Base-by-base conservation (phyloP, 257 asterid genomes). In the Capsicum pubescens region DNA sequence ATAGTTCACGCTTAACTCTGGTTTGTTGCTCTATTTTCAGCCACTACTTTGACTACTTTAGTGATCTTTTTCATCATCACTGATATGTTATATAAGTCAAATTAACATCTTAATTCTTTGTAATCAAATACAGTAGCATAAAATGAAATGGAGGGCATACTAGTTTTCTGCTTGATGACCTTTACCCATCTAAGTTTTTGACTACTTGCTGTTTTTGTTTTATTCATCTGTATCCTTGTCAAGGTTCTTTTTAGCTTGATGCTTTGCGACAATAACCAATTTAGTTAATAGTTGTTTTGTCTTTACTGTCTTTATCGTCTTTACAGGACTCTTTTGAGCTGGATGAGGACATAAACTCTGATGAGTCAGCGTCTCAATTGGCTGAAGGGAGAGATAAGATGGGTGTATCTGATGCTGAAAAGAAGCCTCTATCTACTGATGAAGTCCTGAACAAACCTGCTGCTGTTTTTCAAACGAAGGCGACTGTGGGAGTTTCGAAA, bases 321-420 rank as follows among this genome's bases (percentile, higher is more conserved):
- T 54, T 36, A 55, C 84, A 90, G 98, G 97, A 88, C 80, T 87
- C 72, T 32, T 57, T 86, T 80, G 95, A 90, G 83, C 91, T 82
- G 88, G 97, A 92, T 83, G 94, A 90, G 81, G 93, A 93, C 83
- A 85, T 59, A 42, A 87, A 81, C 67, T 67, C 84, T 58, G 85
- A 92, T 46, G 91, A 88, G 67, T 82, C 81, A 85, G 86, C 89
- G 71, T 59, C 91, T 52, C 71, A 76, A 87, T 63, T 79, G 9
- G 79, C 84, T 39, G 90, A 88, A 67, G 86, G 85, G 77, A 84
- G 83, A n/a, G 91, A 81, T 74, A 76, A 76, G 69, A 16, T n/a
- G 61, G 89, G 84, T 85, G 68, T 68, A 68, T 81, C 83, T 80
- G 82, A 14, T 66, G 74, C 32, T 21, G 89, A 84, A 13, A 72